A percentile compares a stretch with the other conserved stretches of the same genome.
Conservation (phyloP, 495 filamentous ascomycete species). For the Tuber microsphaerosporum region DNA sequence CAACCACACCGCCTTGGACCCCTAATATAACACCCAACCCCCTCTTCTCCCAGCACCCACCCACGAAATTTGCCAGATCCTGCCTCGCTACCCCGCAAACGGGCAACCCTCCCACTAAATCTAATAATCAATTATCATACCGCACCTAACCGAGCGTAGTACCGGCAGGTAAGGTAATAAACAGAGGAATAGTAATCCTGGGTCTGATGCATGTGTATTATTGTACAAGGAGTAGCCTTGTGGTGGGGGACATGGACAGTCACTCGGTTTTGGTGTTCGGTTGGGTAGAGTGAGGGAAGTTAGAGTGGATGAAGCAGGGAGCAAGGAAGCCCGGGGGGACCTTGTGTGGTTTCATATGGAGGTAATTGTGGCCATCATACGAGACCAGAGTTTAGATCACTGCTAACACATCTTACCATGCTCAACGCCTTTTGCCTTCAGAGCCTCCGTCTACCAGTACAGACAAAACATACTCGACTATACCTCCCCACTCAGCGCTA, state of each 20-base stretch:
- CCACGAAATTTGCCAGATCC: background rate
- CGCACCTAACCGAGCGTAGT: background rate
- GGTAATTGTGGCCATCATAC: background rate
- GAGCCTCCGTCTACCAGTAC: background rate
- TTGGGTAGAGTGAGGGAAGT: background rate
- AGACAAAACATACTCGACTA: background rate
- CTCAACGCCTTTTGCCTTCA: background rate
- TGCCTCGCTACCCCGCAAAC: background rate
- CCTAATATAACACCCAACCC: background rate
- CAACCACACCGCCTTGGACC: background rate
- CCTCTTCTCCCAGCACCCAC: background rate
- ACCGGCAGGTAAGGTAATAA: background rate
- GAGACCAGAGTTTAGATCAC: background rate
- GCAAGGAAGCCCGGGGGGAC: no score
- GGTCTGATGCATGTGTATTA: background rate
- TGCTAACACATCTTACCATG: background rate
- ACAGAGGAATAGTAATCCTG: background rate
- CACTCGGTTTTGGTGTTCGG: background rate
- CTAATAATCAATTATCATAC: background rate
- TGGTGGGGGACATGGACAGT: background rate
- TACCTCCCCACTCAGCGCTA: background rate
- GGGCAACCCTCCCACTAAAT: background rate
- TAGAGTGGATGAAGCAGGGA: no score
- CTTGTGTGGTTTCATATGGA: no score
- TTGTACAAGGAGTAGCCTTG: background rate